phyloP scores from a whole-genome alignment of 2,329 filamentous ascomycete species.

The Ramularia endophylla region DNA sequence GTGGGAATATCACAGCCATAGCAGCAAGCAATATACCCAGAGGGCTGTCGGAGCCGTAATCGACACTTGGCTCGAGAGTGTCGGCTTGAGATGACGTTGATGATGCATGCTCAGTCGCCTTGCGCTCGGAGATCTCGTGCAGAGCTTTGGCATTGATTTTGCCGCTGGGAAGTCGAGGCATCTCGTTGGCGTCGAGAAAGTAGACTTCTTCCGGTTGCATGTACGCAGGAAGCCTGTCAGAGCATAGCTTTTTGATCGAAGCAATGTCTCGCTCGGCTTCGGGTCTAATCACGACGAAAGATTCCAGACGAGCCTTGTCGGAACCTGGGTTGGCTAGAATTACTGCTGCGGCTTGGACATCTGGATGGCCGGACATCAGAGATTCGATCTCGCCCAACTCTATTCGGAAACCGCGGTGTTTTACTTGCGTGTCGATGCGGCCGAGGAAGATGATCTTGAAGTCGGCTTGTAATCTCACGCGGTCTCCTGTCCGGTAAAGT shows the following conservation, averaged over 20 bases:
- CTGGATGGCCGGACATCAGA: conserved; percentile 62
- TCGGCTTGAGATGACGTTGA: neutral
- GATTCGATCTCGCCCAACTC: conserved; percentile 88
- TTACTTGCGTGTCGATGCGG: conserved; percentile 79
- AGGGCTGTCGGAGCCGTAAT: conserved; percentile 6
- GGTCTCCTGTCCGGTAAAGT: conserved; percentile 20
- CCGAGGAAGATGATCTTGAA: conserved; percentile 52
- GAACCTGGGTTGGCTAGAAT: conserved; percentile 19
- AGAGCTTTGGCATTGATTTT: conserved; percentile 23
- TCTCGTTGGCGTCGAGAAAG: conserved; percentile 17
- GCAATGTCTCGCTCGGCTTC: conserved; percentile 12
- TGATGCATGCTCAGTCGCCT: conserved; percentile 8
- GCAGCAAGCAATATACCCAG: conserved; percentile 10
- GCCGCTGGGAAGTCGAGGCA: conserved; percentile 21
- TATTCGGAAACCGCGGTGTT: conserved; percentile 89
- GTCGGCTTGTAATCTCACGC: conserved; percentile 17
- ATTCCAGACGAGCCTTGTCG: conserved; percentile 18
- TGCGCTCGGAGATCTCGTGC: conserved; percentile 17
- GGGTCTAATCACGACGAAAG: conserved; percentile 18
- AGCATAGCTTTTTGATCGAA: conserved; percentile 14
- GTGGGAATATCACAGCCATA: conserved; percentile 40
- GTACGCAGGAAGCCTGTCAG: conserved; percentile 19
- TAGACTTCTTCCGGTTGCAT: conserved; percentile 22
- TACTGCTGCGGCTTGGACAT: conserved; percentile 54
- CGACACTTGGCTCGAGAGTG: neutral